phyloP scores from a whole-genome alignment of 177 flowering plant genomes.

The Vitis hybrid region DNA sequence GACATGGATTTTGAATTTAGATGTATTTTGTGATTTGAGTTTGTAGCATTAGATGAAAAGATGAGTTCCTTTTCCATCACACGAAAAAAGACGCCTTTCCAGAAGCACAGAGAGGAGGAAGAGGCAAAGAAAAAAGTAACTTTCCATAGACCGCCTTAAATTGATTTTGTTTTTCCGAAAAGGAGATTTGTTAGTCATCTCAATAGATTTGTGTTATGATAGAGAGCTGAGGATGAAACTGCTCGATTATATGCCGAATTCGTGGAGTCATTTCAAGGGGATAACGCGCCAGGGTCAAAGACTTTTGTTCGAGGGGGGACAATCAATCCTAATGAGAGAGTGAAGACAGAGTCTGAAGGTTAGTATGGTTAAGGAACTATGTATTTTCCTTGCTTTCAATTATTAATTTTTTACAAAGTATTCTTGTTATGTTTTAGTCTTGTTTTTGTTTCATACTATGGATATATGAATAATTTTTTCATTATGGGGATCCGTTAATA shows the following conservation, averaged over 20 bases:
- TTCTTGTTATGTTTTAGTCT: constrained; percentile 2
- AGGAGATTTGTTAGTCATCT: background rate
- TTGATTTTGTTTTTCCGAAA: background rate
- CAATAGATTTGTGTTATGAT: constrained; percentile 8
- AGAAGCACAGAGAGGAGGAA: constrained; percentile 97
- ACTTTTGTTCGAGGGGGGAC: constrained; percentile 95
- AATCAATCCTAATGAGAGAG: constrained; percentile 78
- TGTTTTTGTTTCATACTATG: constrained; percentile 25
- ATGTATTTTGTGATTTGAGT: constrained; percentile 3
- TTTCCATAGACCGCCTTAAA: background rate
- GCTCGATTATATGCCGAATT: constrained; percentile 95
- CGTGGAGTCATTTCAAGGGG: constrained; percentile 94
- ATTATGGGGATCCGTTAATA: constrained; percentile 73
- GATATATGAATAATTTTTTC: constrained; percentile 42
- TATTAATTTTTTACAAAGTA: background rate
- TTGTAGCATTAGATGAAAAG: constrained; percentile 7
- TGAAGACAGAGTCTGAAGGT: constrained; percentile 82
- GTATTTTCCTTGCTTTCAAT: constrained; percentile 3
- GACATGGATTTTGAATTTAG: background rate
- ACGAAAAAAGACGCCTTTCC: constrained; percentile 93
- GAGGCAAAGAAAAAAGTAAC: constrained; percentile 96
- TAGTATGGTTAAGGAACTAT: constrained; percentile 21
- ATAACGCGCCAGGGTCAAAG: constrained; percentile 76
- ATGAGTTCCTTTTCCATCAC: constrained; percentile 63
- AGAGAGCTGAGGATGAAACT: constrained; percentile 98